These are phyloP conservation scores for Tolypocladium cylindrosporum DNA, from an alignment of 2,329 filamentous ascomycete species.

Conservation along the genomic window DNA sequence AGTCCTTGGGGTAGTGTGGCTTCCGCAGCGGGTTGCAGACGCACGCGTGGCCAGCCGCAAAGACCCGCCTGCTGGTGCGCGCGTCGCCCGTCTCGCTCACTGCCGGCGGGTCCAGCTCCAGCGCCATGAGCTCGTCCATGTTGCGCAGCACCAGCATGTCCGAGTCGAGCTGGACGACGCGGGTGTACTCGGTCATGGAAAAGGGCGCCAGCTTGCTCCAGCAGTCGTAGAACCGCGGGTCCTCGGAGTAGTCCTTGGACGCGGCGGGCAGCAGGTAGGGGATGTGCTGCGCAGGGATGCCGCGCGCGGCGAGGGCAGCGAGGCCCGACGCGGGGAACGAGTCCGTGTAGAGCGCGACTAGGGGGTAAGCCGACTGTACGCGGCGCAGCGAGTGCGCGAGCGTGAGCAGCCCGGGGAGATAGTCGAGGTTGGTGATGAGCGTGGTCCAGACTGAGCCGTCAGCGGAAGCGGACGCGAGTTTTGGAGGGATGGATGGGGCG, in stretches of 20 bases:
- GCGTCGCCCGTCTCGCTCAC: slow-evolving; percentile 12
- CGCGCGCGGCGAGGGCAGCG: slow-evolving; percentile 56
- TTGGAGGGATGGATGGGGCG: not conserved
- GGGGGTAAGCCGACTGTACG: slow-evolving; percentile 58
- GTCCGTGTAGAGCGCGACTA: slow-evolving; percentile 76
- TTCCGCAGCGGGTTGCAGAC: slow-evolving; percentile 76
- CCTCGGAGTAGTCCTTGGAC: slow-evolving; percentile 59
- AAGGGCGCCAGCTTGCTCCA: slow-evolving; percentile 84
- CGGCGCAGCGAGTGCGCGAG: slow-evolving; percentile 67
- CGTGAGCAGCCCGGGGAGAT: slow-evolving; percentile 73
- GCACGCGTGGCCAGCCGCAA: slow-evolving; percentile 77
- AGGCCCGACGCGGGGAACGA: slow-evolving; percentile 60
- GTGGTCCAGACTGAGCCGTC: slow-evolving; percentile 61
- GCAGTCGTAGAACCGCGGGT: slow-evolving; percentile 80
- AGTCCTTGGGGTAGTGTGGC: slow-evolving; percentile 67
- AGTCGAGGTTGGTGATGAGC: slow-evolving; percentile 74
- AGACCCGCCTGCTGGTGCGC: slow-evolving; percentile 46
- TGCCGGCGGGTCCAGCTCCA: slow-evolving; percentile 51
- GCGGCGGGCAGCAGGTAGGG: slow-evolving; percentile 60
- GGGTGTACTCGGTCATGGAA: slow-evolving; percentile 62
- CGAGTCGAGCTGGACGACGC: slow-evolving; percentile 76
- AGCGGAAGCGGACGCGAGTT: not conserved
- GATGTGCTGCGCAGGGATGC: slow-evolving; percentile 60
- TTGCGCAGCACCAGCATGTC: slow-evolving; percentile 79
- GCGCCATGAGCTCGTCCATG: slow-evolving; percentile 90